Conservation (phyloP, 768 basidiomycete species). For the Sistotremastrum suecicum region DNA sequence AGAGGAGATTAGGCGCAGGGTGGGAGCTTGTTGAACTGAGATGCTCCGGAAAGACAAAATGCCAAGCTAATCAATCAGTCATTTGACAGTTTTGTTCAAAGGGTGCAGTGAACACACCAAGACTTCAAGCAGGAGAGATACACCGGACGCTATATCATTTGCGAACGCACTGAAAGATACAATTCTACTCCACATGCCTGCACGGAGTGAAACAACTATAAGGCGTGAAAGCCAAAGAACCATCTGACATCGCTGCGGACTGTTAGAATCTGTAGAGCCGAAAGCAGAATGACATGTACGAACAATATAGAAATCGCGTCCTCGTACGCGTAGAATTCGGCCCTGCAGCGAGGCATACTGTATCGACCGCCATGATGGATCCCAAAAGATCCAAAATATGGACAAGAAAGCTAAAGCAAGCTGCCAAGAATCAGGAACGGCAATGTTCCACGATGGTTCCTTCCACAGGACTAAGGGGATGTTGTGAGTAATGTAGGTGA, state of each 20-base stretch:
- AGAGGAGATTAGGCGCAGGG: slow-evolving; percentile 55
- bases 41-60: slow-evolving; percentile 38
- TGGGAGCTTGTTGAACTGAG: slow-evolving; percentile 52
- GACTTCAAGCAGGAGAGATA: slow-evolving; percentile 36
- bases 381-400: slow-evolving; percentile 72
- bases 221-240: slow-evolving; percentile 44
- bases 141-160: slow-evolving; percentile 20
- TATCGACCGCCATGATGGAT: slow-evolving; percentile 60
- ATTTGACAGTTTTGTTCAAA: not conserved
- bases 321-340: slow-evolving; percentile 50
- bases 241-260: slow-evolving; percentile 25
- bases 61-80: slow-evolving; percentile 27
- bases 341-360: slow-evolving; percentile 54
- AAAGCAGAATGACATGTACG: slow-evolving; percentile 12
- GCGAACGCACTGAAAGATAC: not conserved
- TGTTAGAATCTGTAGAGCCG: slow-evolving; percentile 29
- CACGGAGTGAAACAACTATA: slow-evolving; percentile 30
- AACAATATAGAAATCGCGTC: slow-evolving; percentile 52
- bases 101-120: no score
- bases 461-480: no score
- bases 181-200: not conserved
- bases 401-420: slow-evolving; percentile 43
- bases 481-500: no score
- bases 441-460: no score
- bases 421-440: slow-evolving; percentile 19